phyloP scores from a whole-genome alignment of 2,329 filamentous ascomycete genomes.

The Colletotrichum scovillei region DNA sequence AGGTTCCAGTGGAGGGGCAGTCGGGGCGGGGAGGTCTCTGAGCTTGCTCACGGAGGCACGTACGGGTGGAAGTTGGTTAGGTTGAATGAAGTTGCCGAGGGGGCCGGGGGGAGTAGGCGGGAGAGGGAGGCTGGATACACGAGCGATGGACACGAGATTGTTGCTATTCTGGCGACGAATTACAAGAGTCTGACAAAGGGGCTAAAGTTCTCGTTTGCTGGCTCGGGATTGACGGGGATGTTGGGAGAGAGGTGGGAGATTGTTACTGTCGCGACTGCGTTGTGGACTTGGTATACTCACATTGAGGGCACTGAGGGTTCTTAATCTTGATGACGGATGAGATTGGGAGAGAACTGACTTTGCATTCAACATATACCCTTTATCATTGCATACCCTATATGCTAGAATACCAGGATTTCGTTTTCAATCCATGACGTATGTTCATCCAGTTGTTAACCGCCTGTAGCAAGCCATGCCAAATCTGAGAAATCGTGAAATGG shows the following conservation, averaged over 20 bases:
- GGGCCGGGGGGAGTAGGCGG: not conserved
- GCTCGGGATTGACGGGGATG: slow-evolving; percentile 48
- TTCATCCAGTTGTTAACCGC: too few species aligned
- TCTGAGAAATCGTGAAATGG: too few species aligned
- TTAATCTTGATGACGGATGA: not conserved
- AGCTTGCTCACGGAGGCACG: slow-evolving; percentile 21
- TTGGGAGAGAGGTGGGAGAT: slow-evolving; percentile 55
- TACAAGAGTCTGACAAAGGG: slow-evolving; percentile 46
- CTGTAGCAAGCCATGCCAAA: too few species aligned
- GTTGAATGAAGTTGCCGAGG: slow-evolving; percentile 3
- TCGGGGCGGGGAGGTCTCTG: slow-evolving; percentile 37
- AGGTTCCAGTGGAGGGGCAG: slow-evolving; percentile 42
- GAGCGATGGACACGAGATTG: slow-evolving; percentile 53
- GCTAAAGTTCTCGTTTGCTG: slow-evolving; percentile 54
- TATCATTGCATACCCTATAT: not conserved
- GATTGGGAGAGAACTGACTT: not conserved
- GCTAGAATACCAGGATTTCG: too few species aligned
- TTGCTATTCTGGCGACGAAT: slow-evolving; percentile 50
- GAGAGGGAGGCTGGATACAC: slow-evolving; percentile 15
- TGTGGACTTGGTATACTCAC: slow-evolving; percentile 18
- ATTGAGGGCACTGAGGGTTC: not conserved
- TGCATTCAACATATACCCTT: not conserved
- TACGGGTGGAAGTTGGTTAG: slow-evolving; percentile 42
- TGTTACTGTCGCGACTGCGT: slow-evolving; percentile 51
- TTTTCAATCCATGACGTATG: too few species aligned